Evolutionary conservation across 495 filamentous ascomycete species (phyloP).

Genomic region (Trichoderma orchidacearum): DNA sequence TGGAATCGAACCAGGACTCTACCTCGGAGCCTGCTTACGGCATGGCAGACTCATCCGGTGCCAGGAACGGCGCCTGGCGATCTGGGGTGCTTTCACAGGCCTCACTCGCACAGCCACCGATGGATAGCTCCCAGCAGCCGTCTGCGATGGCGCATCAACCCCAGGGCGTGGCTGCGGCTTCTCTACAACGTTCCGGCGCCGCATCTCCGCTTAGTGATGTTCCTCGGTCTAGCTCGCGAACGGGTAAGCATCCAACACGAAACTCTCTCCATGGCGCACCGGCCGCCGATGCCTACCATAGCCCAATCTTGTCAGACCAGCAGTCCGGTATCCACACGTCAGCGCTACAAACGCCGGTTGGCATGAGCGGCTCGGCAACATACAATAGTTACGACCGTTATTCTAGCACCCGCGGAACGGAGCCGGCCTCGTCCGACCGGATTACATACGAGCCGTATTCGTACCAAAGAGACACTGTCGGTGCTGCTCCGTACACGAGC

Average conservation of each 20-base stretch:
- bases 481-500: neutral
- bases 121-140: neutral
- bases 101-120: too few relatives aligned
- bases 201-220: neutral
- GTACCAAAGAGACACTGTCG: neutral
- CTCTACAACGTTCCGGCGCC: neutral
- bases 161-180: neutral
- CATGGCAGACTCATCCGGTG: neutral
- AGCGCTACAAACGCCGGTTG: neutral
- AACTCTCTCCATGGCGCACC: neutral
- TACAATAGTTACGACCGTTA: slow-evolving; percentile 2
- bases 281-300: neutral
- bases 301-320: neutral
- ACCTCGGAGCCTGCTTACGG: neutral
- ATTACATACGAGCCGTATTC: slow-evolving; percentile 4
- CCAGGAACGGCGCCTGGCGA: neutral
- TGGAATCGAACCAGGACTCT: neutral
- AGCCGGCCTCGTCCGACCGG: neutral
- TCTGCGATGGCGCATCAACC: neutral
- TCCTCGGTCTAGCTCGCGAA: neutral
- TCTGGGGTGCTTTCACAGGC: too few relatives aligned
- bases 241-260: neutral
- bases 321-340: neutral
- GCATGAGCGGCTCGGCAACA: neutral
- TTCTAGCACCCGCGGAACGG: neutral